These are phyloP conservation scores for Fonsecaea nubica DNA, from an alignment of 2,329 filamentous ascomycete species.

Conservation along the genomic window DNA sequence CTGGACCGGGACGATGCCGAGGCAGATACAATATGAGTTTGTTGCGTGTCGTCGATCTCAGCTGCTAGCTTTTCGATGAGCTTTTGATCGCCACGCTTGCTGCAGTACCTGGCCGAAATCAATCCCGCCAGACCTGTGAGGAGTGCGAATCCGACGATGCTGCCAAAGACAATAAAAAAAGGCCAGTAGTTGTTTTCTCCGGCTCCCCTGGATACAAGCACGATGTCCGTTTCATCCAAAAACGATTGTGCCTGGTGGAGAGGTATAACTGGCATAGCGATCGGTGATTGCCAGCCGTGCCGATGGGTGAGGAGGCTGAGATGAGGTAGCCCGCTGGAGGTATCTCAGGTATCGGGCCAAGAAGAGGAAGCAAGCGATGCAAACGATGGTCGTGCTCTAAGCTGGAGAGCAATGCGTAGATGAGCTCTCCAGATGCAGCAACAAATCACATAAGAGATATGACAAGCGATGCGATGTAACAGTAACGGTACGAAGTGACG, in stretches of 20 bases:
- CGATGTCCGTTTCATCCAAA: not conserved
- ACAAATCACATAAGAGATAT: slow-evolving; percentile 9
- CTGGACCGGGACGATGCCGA: slow-evolving; percentile 9
- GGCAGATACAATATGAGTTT: not conserved
- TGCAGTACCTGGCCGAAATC: slow-evolving; percentile 12
- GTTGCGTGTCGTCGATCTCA: not conserved
- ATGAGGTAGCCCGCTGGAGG: not conserved
- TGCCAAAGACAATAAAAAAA: slow-evolving; percentile 17
- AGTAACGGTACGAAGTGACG: slow-evolving; percentile 6
- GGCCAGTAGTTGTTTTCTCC: slow-evolving; percentile 11
- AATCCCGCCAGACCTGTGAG: slow-evolving; percentile 17
- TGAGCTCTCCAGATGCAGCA: not conserved
- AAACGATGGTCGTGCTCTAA: not conserved
- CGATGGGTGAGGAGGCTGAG: not conserved
- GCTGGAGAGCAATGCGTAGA: slow-evolving; percentile 2
- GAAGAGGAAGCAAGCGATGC: not conserved
- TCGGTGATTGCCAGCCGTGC: not conserved
- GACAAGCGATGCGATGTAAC: slow-evolving; percentile 8
- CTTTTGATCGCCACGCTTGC: slow-evolving; percentile 8
- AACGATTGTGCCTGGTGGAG: not conserved
- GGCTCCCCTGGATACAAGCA: not conserved
- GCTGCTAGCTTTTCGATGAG: slow-evolving; percentile 10
- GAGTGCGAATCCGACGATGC: slow-evolving; percentile 15
- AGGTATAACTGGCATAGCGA: slow-evolving; percentile 14
- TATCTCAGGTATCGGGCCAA: not conserved